Conservation (phyloP, 257 asterid species). For the Leonotis leonurus region DNA sequence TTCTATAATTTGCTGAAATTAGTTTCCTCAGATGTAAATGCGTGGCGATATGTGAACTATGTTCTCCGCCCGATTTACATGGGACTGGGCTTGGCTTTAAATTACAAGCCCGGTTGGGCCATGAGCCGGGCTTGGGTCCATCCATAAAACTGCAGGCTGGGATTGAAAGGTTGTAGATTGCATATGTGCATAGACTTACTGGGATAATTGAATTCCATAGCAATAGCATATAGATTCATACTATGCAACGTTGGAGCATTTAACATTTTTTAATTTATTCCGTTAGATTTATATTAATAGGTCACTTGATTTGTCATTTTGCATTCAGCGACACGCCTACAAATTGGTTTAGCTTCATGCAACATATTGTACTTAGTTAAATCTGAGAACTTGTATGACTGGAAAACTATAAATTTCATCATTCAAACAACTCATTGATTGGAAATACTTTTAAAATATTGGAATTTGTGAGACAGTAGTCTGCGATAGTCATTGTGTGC, state of each 20-base stretch:
- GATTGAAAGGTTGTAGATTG: too few species aligned
- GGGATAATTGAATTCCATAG: too few species aligned
- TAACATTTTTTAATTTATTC: background rate
- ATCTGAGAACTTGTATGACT: background rate
- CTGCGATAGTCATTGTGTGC: background rate
- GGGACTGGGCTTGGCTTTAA: too few species aligned
- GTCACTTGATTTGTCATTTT: background rate
- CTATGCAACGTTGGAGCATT: background rate
- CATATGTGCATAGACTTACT: too few species aligned
- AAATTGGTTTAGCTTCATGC: background rate
- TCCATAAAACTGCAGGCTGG: too few species aligned
- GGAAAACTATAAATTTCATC: background rate
- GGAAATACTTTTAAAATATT: background rate
- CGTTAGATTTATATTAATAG: background rate
- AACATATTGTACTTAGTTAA: background rate
- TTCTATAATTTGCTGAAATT: conserved; percentile 18
- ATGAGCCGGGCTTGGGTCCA: too few species aligned
- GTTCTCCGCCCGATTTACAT: too few species aligned
- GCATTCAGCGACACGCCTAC: background rate
- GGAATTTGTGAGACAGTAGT: too few species aligned
- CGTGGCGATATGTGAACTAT: background rate
- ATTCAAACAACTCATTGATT: background rate
- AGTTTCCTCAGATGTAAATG: background rate
- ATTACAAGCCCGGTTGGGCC: too few species aligned
- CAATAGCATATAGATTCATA: background rate